phyloP scores from a whole-genome alignment of 202 grass and related monocot genomes.

The Setaria viridis region DNA sequence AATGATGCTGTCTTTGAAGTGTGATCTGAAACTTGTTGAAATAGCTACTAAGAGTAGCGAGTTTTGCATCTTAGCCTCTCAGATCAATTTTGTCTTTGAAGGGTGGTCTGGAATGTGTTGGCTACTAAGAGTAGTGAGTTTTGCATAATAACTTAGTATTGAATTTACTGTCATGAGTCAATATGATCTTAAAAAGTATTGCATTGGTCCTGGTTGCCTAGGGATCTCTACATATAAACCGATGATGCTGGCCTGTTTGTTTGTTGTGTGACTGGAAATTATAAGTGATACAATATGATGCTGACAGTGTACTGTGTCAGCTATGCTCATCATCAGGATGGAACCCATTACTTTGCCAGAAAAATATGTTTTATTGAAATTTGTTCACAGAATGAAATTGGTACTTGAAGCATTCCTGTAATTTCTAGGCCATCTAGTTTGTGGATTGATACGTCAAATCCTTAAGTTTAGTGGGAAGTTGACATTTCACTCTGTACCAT shows the following conservation, averaged over 20 bases:
- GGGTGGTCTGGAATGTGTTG: not conserved
- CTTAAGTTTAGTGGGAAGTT: not conserved
- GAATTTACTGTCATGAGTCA: not conserved
- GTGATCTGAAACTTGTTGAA: constrained; percentile 18
- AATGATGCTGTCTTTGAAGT: constrained; percentile 24
- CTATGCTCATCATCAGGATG: not conserved
- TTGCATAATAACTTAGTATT: not conserved
- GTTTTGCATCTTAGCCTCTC: not conserved
- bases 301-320: not conserved
- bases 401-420: not conserved
- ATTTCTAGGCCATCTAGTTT: not conserved
- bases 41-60: constrained; percentile 20
- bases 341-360: not conserved
- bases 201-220: not conserved
- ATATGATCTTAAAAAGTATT: not conserved
- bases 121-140: not conserved
- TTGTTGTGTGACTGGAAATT: not conserved
- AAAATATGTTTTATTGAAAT: not conserved
- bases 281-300: not conserved
- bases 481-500: not conserved
- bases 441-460: not conserved
- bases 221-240: not conserved
- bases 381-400: not conserved
- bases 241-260: not conserved
- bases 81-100: constrained; percentile 20